These are phyloP conservation scores for Pleurotus tuoliensis DNA, from an alignment of 768 basidiomycete species.

Conservation along the genomic window DNA sequence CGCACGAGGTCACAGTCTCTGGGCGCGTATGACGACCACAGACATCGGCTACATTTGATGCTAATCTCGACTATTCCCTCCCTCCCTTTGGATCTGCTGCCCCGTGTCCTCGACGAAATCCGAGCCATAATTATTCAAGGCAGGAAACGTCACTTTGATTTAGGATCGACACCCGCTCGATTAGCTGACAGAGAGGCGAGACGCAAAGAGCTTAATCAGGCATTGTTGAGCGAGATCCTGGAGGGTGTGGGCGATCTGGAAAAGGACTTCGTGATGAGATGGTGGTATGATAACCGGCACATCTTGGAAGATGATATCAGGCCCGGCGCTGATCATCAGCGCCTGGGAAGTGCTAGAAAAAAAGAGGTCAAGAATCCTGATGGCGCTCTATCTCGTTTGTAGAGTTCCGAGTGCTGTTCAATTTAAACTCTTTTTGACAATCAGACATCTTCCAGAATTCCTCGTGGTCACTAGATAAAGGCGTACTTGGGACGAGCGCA, in stretches of 20 bases:
- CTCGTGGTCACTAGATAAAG: not conserved
- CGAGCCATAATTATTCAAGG: slow-evolving; percentile 23
- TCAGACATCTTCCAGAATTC: not conserved
- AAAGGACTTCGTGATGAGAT: slow-evolving; percentile 61
- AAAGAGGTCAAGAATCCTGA: not conserved
- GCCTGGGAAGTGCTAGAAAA: not conserved
- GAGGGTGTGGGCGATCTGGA: slow-evolving; percentile 65
- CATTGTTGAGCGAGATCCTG: slow-evolving; percentile 60
- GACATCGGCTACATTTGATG: slow-evolving; percentile 59
- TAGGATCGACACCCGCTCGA: slow-evolving; percentile 12
- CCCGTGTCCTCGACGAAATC: slow-evolving; percentile 49
- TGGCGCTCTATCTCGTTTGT: slow-evolving; percentile 6
- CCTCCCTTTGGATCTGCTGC: slow-evolving; percentile 54
- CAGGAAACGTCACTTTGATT: slow-evolving; percentile 17
- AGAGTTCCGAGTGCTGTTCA: not conserved
- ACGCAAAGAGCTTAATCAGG: slow-evolving; percentile 47
- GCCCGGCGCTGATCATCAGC: not conserved
- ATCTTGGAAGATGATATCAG: slow-evolving; percentile 8
- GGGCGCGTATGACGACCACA: slow-evolving; percentile 17
- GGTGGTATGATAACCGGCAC: slow-evolving; percentile 60
- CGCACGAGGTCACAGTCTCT: not conserved
- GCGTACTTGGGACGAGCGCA: not conserved
- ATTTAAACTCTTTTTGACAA: not conserved
- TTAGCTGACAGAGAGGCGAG: slow-evolving; percentile 13
- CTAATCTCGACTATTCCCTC: slow-evolving; percentile 65